phyloP scores from a whole-genome alignment of 306 rosid genomes.

The Cucurbita maxima region DNA sequence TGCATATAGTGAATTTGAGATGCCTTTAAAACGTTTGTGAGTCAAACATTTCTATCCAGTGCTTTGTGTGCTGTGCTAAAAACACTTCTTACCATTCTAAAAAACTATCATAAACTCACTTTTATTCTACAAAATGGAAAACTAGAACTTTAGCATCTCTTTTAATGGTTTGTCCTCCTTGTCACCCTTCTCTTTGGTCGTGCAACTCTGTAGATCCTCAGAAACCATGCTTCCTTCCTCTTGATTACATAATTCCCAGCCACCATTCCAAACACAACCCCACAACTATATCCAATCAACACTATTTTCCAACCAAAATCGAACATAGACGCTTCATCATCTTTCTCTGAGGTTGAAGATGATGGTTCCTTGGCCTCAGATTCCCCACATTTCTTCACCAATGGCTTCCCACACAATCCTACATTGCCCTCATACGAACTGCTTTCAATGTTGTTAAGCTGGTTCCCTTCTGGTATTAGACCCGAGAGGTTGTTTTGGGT shows the following conservation, averaged over 20 bases:
- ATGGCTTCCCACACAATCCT: slow-evolving; percentile 6
- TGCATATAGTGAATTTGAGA: neutral
- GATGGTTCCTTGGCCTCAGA: neutral
- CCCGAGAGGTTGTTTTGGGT: slow-evolving; percentile 8
- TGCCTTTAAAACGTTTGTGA: neutral
- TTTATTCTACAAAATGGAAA: neutral
- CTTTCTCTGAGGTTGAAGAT: neutral
- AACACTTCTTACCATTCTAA: neutral
- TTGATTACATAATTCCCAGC: neutral
- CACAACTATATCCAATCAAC: neutral
- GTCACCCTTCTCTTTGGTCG: neutral
- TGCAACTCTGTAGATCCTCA: slow-evolving; percentile 2
- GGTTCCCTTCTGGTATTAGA: slow-evolving; percentile 5
- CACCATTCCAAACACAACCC: neutral
- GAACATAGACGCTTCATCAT: neutral
- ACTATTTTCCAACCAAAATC: neutral
- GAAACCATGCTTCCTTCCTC: neutral
- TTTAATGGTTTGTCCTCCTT: neutral
- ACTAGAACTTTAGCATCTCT: neutral
- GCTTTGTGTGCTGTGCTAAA: neutral
- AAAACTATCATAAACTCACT: neutral
- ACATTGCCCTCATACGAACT: slow-evolving; percentile 1
- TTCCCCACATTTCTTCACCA: slow-evolving; percentile 9
- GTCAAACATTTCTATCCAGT: neutral
- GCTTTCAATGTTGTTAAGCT: neutral